Conservation (phyloP, 208 protist species). For the Trichomonas vaginalis region DNA sequence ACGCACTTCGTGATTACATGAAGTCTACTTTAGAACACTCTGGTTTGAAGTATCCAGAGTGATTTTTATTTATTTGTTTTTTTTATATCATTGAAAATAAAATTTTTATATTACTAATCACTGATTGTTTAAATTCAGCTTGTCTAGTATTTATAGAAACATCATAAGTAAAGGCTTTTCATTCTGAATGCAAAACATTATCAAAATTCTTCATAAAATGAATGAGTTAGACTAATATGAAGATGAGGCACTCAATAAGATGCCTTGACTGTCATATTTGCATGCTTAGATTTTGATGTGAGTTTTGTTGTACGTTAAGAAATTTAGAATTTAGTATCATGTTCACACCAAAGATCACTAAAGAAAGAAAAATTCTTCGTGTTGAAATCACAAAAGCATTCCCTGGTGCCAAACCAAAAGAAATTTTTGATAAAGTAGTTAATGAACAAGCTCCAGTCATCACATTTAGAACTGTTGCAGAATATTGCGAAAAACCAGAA, state of each 20-base stretch:
- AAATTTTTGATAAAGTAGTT: not conserved
- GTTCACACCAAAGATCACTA: not conserved
- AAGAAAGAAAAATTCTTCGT: not conserved
- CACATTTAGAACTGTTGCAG: not conserved
- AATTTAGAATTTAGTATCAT: not conserved
- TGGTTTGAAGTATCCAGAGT: not conserved
- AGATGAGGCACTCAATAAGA: too few relatives aligned
- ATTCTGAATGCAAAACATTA: too few relatives aligned
- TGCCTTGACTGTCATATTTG: too few relatives aligned
- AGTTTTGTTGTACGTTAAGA: not conserved
- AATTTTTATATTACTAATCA: too few relatives aligned
- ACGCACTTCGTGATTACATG: not conserved
- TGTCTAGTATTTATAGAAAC: too few relatives aligned
- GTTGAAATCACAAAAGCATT: not conserved
- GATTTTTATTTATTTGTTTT: too few relatives aligned
- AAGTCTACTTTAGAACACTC: not conserved
- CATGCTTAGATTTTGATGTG: too few relatives aligned
- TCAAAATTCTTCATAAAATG: too few relatives aligned
- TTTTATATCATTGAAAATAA: too few relatives aligned
- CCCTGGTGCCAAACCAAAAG: not conserved
- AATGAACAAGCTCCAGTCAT: not conserved
- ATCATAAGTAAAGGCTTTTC: too few relatives aligned
- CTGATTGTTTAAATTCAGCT: too few relatives aligned
- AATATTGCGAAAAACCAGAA: not conserved
- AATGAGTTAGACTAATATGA: too few relatives aligned